These are phyloP conservation scores for Umbelopsis sp. DNA, from an alignment of 371 early-diverging fungal species.

Conservation along the genomic window DNA sequence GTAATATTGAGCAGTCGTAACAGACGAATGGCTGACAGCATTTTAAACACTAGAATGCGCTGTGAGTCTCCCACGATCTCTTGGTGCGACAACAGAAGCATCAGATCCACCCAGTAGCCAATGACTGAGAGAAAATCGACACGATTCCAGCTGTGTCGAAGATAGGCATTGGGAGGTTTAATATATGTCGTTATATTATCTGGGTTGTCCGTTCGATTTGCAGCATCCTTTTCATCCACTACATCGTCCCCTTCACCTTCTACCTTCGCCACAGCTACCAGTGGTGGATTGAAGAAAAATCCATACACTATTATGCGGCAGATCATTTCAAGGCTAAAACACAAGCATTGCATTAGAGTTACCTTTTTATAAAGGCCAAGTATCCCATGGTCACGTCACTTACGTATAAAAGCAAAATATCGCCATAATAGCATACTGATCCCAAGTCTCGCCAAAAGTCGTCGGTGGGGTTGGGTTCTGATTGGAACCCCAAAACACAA, in stretches of 20 bases:
- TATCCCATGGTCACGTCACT: slow-evolving; percentile 15
- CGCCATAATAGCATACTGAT: slow-evolving; percentile 55
- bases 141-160: slow-evolving; percentile 73
- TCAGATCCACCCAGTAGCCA: slow-evolving; percentile 63
- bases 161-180: slow-evolving; percentile 42
- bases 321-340: slow-evolving; percentile 40
- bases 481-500: slow-evolving; percentile 48
- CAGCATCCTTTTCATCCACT: not conserved
- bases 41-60: slow-evolving; percentile 58
- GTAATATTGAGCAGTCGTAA: slow-evolving; percentile 65
- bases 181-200: not conserved
- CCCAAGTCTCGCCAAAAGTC: slow-evolving; percentile 58
- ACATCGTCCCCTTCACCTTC: not conserved
- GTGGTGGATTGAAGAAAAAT: slow-evolving; percentile 46
- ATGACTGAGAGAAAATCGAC: slow-evolving; percentile 65
- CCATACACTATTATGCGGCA: slow-evolving; percentile 62
- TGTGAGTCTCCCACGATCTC: slow-evolving; percentile 41
- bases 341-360: not conserved
- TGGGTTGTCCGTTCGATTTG: not conserved
- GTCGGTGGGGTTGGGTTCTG: slow-evolving; percentile 35
- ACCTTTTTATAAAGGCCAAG: not conserved
- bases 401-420: slow-evolving; percentile 67
- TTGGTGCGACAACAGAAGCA: slow-evolving; percentile 39
- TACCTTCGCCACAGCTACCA: slow-evolving; percentile 13
- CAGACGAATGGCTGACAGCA: slow-evolving; percentile 57